Evolutionary conservation across 2,329 filamentous ascomycete genomes (phyloP).

Genomic region (Exophiala calicioides): DNA sequence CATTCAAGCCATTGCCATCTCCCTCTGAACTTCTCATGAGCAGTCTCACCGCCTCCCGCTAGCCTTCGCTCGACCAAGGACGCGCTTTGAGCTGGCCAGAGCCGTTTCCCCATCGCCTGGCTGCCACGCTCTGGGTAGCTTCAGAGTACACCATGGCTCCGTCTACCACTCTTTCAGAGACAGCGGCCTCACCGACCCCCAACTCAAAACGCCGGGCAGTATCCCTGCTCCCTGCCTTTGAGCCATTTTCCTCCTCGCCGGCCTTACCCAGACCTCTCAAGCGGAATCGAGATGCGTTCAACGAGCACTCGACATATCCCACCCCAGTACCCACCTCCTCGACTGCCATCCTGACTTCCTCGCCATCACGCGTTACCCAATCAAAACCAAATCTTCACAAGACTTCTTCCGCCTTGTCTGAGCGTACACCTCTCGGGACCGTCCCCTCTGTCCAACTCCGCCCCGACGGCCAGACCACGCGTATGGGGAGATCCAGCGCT

Average conservation of each 20-base stretch:
- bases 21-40: slow-evolving; percentile 14
- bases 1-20: neutral
- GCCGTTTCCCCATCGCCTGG: slow-evolving; percentile 7
- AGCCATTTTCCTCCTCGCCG: slow-evolving; percentile 52
- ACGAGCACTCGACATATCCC: slow-evolving; percentile 68
- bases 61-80: slow-evolving; percentile 40
- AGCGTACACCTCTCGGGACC: slow-evolving; percentile 78
- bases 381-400: slow-evolving; percentile 60
- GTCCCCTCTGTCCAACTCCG: slow-evolving; percentile 81
- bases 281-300: slow-evolving; percentile 47
- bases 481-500: slow-evolving; percentile 91
- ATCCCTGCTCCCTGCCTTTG: slow-evolving; percentile 51
- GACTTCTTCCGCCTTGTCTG: slow-evolving; percentile 65
- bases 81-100: slow-evolving; percentile 35
- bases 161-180: slow-evolving; percentile 22
- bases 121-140: slow-evolving; percentile 19
- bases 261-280: slow-evolving; percentile 50
- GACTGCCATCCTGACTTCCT: slow-evolving; percentile 85
- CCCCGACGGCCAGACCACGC: slow-evolving; percentile 75
- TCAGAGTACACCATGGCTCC: slow-evolving; percentile 21
- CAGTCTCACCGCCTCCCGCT: slow-evolving; percentile 3
- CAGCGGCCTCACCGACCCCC: slow-evolving; percentile 33
- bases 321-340: slow-evolving; percentile 93
- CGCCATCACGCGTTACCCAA: slow-evolving; percentile 63
- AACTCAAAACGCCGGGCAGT: slow-evolving; percentile 49